Base-by-base conservation (phyloP, 2,329 filamentous ascomycete genomes). In the Pseudogymnoascus sp. region DNA sequence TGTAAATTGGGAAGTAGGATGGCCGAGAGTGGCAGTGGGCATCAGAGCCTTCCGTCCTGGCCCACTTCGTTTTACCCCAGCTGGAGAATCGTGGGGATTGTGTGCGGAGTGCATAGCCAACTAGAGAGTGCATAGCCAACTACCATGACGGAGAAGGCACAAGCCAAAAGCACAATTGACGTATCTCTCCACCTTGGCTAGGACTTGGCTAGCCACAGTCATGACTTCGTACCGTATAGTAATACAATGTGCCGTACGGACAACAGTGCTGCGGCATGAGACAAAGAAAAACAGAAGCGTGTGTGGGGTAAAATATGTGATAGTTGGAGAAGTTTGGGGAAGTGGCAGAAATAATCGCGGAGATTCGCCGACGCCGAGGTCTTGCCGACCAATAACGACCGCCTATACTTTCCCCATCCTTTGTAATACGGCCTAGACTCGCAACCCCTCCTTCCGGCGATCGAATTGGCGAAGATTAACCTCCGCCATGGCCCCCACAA, bases 291-390 rank as follows among this genome's bases (percentile, higher is more conserved):
- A 45, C 5, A 45, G 41, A 25, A 14, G 41, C 22, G 22, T 25
- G 14, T 25, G 41, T 45, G 41, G 22, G 41, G 41, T 45, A 45
- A 25, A 45, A n/a, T 45, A 25, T 45, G 22, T 45, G 41, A 45
- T 45, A 45, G 14, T 45, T 45, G 41, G 41, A 45, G 41, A 45
- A 45, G 41, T 45, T 45, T 45, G 41, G 41, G 41, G 41, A 45
- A 45, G 41, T n/a, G 41, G 41, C 5, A 25, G 22, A 23, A 25
- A 25, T 7, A 25, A 14, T 25, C 41, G 35, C 41, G 41, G 41
- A 45, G 41, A 45, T 45, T 45, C 22, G 41, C 41, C 41, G 41
- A 45, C 41, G 41, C 41, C 41, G 41, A 45, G 22, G 41, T 14
- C 41, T 45, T 25, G 39, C 16, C 16, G 39, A 22, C 39, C 8